Conservation (phyloP, 1,284 basidiomycete genomes). For the Microbotryomycetes sp. region DNA sequence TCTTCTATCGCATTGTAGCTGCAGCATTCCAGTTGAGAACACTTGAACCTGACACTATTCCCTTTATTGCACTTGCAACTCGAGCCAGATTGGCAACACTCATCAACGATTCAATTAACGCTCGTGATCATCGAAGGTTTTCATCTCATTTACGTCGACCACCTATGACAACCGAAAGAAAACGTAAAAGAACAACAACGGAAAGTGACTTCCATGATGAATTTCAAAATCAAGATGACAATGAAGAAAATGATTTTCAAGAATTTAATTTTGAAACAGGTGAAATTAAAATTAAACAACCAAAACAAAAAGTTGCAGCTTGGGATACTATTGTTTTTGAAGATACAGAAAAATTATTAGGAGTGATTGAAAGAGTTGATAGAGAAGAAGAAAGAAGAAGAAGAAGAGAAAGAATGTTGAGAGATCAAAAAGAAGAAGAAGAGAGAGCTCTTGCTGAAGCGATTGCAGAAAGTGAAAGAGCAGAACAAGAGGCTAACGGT, state of each 20-base stretch:
- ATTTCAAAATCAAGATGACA: too few species aligned
- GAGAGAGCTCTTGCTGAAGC: constrained; percentile 47
- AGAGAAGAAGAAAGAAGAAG: constrained; percentile 69
- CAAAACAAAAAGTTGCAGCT: constrained; percentile 53
- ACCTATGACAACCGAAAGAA: constrained; percentile 45
- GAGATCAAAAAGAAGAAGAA: constrained; percentile 50
- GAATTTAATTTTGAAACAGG: not conserved
- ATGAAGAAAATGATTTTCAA: constrained; percentile 10
- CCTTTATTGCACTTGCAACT: constrained; percentile 60
- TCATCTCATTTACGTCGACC: constrained; percentile 63
- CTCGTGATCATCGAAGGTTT: constrained; percentile 57
- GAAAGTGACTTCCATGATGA: constrained; percentile 9
- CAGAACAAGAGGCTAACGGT: constrained; percentile 43
- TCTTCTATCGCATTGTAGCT: constrained; percentile 20
- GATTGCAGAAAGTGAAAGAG: constrained; percentile 41
- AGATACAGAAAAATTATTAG: constrained; percentile 67
- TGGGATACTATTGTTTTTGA: constrained; percentile 66
- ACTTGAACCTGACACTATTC: constrained; percentile 39
- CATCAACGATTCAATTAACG: constrained; percentile 61
- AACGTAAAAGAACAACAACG: constrained; percentile 13
- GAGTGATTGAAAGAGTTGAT: constrained; percentile 64
- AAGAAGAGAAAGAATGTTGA: constrained; percentile 64
- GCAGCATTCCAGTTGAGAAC: constrained; percentile 37
- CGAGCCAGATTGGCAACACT: constrained; percentile 66
- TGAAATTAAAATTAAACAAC: not conserved